A percentile compares a stretch with the other conserved stretches of the same genome.
These are phyloP conservation scores for Aspergillus cejpii DNA, from an alignment of 2,329 filamentous ascomycete species.

Conservation along the genomic window DNA sequence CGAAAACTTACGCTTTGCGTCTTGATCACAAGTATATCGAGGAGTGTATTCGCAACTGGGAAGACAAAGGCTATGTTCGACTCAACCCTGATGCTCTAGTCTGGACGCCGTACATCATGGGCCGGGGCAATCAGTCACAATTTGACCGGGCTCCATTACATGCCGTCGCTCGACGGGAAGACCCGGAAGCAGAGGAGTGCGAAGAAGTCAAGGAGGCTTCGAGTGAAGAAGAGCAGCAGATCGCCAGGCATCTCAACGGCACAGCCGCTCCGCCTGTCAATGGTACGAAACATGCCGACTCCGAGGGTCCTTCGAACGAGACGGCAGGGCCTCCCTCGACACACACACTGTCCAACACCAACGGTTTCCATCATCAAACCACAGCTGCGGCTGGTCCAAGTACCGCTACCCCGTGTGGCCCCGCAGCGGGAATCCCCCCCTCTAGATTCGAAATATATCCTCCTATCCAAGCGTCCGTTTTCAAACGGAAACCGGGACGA, in stretches of 20 bases:
- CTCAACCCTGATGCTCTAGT: conserved; percentile 73
- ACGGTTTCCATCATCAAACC: conserved; percentile 23
- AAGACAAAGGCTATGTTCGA: conserved; percentile 78
- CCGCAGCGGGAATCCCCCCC: conserved; percentile 35
- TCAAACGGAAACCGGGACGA: conserved; percentile 35
- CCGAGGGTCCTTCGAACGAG: conserved; percentile 18
- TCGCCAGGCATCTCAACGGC: conserved; percentile 9
- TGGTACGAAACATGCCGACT: conserved; percentile 10
- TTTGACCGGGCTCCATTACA: conserved; percentile 80
- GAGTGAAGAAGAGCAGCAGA: conserved; percentile 15
- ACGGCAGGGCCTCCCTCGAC: conserved; percentile 35
- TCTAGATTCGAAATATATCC: conserved; percentile 41
- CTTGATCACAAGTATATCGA: conserved; percentile 79
- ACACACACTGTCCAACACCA: conserved; percentile 21
- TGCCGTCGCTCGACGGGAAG: conserved; percentile 80
- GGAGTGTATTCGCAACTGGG: conserved; percentile 82
- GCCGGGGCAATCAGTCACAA: conserved; percentile 70
- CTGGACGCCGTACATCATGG: conserved; percentile 98
- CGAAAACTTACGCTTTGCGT: conserved; percentile 80
- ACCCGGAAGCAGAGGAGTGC: conserved; percentile 29
- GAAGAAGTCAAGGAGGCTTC: conserved; percentile 23
- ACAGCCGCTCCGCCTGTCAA: conserved; percentile 11
- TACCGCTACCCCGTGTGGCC: conserved; percentile 18
- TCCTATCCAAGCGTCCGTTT: conserved; percentile 33
- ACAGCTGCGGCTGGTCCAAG: conserved; percentile 13